A percentile compares a stretch with the other conserved stretches of the same genome.
Evolutionary conservation across 2,329 filamentous ascomycete species (phyloP).

Genomic region (Hypomyces perniciosus): DNA sequence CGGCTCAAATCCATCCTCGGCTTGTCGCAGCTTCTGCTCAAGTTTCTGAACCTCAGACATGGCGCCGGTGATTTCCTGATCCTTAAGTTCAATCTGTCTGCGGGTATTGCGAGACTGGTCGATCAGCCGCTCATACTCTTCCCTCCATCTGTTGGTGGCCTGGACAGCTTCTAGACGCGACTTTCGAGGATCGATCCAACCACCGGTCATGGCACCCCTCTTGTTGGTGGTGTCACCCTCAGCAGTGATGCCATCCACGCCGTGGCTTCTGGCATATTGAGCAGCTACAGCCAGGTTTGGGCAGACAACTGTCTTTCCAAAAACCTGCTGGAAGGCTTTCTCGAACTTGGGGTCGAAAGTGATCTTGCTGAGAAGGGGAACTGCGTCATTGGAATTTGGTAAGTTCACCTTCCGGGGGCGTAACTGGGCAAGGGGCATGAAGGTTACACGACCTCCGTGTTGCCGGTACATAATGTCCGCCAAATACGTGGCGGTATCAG

Average conservation of each 20-base stretch:
- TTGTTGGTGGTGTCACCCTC: constrained; percentile 95
- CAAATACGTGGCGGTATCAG: constrained; percentile 76
- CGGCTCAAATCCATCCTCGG: constrained; percentile 77
- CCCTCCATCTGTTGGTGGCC: constrained; percentile 66
- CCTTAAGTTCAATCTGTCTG: constrained; percentile 66
- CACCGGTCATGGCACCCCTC: constrained; percentile 90
- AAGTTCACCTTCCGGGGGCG: constrained; percentile 66
- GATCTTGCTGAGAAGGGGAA: constrained; percentile 81
- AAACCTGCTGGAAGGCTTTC: constrained; percentile 87
- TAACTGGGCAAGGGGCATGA: constrained; percentile 85
- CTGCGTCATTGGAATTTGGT: constrained; percentile 78
- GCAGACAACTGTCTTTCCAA: constrained; percentile 91
- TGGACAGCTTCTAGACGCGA: constrained; percentile 84
- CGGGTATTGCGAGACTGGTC: constrained; percentile 60
- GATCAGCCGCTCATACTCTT: constrained; percentile 64
- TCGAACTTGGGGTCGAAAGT: constrained; percentile 72
- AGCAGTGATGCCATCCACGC: constrained; percentile 86
- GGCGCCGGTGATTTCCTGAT: constrained; percentile 85
- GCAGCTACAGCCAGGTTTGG: constrained; percentile 81
- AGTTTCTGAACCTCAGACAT: constrained; percentile 77
- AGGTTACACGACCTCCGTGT: constrained; percentile 81
- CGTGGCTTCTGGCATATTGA: constrained; percentile 88
- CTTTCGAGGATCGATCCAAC: constrained; percentile 79
- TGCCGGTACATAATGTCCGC: constrained; percentile 74
- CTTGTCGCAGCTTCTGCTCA: constrained; percentile 69